A percentile compares a stretch with the other conserved stretches of the same genome.
Evolutionary conservation across 441 rosid species (phyloP).

Genomic region (Bocquillonia castaneifolia): DNA sequence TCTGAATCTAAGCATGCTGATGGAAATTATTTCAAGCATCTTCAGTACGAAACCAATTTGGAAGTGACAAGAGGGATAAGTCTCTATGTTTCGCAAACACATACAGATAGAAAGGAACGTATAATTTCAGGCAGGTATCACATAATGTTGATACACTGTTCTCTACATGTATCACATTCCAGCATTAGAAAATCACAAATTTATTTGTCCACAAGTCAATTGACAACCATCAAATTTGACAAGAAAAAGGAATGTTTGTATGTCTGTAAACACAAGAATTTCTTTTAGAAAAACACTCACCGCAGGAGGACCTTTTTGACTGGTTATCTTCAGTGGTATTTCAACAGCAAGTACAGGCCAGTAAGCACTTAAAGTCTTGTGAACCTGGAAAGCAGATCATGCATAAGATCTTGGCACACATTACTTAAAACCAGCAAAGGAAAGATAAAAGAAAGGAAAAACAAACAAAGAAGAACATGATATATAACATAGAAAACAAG

Average conservation of each 20-base stretch:
- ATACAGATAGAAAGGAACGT: no score
- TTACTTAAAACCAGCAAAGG: background rate
- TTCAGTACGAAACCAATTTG: background rate
- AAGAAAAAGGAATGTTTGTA: conserved; percentile 1
- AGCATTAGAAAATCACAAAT: background rate
- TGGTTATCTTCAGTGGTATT: conserved; percentile 53
- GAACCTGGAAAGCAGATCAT: conserved; percentile 50
- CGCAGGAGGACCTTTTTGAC: conserved; percentile 45
- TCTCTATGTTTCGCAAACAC: background rate
- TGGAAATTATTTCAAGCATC: background rate
- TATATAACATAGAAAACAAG: conserved; percentile 8
- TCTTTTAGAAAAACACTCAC: conserved; percentile 29
- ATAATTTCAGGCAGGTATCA: background rate
- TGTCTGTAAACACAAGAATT: background rate
- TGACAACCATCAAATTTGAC: background rate
- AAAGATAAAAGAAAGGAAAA: conserved; percentile 6
- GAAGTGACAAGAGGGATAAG: background rate
- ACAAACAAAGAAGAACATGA: background rate
- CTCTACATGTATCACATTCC: background rate
- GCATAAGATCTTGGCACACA: background rate
- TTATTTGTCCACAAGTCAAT: background rate
- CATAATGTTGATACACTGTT: background rate
- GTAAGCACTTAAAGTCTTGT: conserved; percentile 48
- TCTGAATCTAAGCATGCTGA: background rate
- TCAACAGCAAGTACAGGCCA: conserved; percentile 78